Evolutionary conservation across 441 rosid species (phyloP).

Genomic region (Brassica hybrid): DNA sequence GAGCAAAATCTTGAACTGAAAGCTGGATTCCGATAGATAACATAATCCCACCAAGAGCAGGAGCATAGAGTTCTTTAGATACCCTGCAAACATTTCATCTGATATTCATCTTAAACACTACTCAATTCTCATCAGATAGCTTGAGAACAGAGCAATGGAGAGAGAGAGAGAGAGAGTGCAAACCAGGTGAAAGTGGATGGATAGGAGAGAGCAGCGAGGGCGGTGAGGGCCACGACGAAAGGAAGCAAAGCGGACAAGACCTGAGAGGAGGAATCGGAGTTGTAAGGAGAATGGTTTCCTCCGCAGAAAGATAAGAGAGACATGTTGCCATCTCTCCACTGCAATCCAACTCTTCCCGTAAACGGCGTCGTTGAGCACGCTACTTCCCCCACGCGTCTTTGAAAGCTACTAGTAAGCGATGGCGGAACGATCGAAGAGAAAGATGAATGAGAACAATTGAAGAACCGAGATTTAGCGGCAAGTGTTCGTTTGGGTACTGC

Average conservation of each 20-base stretch:
- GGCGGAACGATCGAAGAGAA: not conserved
- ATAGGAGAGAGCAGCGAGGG: slow-evolving; percentile 80
- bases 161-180: slow-evolving; percentile 3
- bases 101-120: not conserved
- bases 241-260: slow-evolving; percentile 89
- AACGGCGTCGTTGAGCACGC: slow-evolving; percentile 52
- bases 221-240: slow-evolving; percentile 82
- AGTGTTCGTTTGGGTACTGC: slow-evolving; percentile 39
- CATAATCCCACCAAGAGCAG: slow-evolving; percentile 98
- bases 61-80: slow-evolving; percentile 90
- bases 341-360: slow-evolving; percentile 48
- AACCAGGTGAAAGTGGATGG: slow-evolving; percentile 89
- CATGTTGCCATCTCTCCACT: slow-evolving; percentile 44
- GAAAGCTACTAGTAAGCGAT: slow-evolving; percentile 11
- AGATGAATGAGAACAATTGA: slow-evolving; percentile 11
- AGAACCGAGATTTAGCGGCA: slow-evolving; percentile 6
- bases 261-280: slow-evolving; percentile 75
- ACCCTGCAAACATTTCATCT: slow-evolving; percentile 63
- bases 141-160: slow-evolving; percentile 20
- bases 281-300: slow-evolving; percentile 42
- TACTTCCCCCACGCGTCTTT: slow-evolving; percentile 17
- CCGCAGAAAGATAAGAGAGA: slow-evolving; percentile 44
- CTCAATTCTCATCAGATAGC: not conserved
- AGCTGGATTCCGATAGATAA: slow-evolving; percentile 89
- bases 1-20: slow-evolving; percentile 82